These are phyloP conservation scores for Neopestalotiopsis sp. DNA, from an alignment of 2,329 filamentous ascomycete genomes.

Conservation along the genomic window DNA sequence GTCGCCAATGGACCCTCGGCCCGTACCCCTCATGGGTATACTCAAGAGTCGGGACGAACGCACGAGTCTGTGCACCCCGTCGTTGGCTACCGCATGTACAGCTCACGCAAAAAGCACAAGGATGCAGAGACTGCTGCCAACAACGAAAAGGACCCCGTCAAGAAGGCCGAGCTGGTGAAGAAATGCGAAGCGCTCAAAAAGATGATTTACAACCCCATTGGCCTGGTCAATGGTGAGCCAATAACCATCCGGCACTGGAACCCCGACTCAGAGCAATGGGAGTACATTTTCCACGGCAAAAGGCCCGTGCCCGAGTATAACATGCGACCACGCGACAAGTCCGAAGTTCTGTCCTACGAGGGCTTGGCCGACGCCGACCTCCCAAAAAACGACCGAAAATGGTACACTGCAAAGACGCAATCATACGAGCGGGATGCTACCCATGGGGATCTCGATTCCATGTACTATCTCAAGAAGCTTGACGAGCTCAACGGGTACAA, in stretches of 20 bases:
- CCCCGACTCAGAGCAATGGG: neutral
- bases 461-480: no score
- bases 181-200: neutral
- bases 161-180: neutral
- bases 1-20: constrained; percentile 6
- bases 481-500: no score
- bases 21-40: constrained; percentile 15
- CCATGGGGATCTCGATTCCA: no score
- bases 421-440: no score
- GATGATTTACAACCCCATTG: neutral
- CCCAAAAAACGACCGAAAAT: no score
- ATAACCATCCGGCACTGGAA: neutral
- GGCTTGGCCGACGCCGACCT: no score
- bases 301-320: neutral
- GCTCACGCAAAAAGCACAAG: neutral
- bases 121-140: neutral
- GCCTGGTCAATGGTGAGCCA: neutral
- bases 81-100: constrained; percentile 18
- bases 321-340: neutral
- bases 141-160: neutral
- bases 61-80: constrained; percentile 20
- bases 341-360: neutral
- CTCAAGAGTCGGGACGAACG: constrained; percentile 8
- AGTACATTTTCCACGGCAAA: neutral
- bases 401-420: no score